Evolutionary conservation across 2,329 filamentous ascomycete species (phyloP).

Genomic region (Xylariales sp.): DNA sequence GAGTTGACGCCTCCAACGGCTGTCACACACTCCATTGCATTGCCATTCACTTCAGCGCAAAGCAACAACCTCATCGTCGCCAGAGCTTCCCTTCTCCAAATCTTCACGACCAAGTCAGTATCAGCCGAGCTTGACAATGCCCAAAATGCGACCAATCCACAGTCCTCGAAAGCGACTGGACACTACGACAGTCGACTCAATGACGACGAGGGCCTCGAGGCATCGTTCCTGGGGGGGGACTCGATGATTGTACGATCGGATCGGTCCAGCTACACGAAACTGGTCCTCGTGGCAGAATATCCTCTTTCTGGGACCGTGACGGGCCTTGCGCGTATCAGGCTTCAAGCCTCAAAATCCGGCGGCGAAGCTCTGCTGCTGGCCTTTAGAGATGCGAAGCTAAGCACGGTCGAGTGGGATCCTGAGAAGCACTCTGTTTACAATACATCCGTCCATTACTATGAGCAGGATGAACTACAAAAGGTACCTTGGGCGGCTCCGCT

Average conservation of each 20-base stretch:
- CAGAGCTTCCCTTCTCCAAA: conserved; percentile 87
- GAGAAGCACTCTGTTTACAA: conserved; percentile 75
- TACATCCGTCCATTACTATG: conserved; percentile 95
- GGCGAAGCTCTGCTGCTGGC: conserved; percentile 81
- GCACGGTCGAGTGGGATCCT: conserved; percentile 89
- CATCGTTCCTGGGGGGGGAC: conserved; percentile 63
- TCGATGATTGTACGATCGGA: conserved; percentile 57
- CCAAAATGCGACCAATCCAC: conserved; percentile 30
- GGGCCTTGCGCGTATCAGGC: conserved; percentile 73
- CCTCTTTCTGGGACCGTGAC: conserved; percentile 78
- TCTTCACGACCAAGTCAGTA: conserved; percentile 71
- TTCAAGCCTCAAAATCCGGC: conserved; percentile 67
- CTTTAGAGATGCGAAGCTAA: conserved; percentile 87
- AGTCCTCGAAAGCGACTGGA: conserved; percentile 36
- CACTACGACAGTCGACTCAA: conserved; percentile 49
- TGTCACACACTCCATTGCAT: conserved; percentile 78
- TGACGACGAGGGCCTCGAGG: conserved; percentile 60
- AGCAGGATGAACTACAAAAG: conserved; percentile 81
- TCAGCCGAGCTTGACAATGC: conserved; percentile 55
- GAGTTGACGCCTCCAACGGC: conserved; percentile 92
- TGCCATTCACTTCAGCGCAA: conserved; percentile 71
- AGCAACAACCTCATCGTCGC: conserved; percentile 85
- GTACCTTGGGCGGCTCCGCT: conserved; percentile 77
- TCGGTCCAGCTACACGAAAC: conserved; percentile 64
- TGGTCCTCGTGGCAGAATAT: conserved; percentile 82